Conservation (phyloP, 108 stramenopile genomes). For the Cyclotella choctawhatcheeana region DNA sequence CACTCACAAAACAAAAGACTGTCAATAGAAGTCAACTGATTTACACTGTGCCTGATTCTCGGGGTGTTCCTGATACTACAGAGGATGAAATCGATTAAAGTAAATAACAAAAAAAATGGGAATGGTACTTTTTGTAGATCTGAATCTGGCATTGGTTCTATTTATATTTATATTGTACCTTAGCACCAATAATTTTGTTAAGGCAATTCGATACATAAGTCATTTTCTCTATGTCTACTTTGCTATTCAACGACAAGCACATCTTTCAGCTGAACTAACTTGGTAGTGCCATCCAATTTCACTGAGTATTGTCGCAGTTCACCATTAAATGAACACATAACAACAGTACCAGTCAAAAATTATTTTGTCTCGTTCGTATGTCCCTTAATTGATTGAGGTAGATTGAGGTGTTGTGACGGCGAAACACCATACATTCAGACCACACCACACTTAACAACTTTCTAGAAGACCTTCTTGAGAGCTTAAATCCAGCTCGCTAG, state of each 20-base stretch:
- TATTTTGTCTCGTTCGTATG: no score
- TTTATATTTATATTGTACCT: no score
- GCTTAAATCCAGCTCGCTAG: no score
- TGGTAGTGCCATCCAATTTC: conserved; percentile 10
- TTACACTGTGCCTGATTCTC: conserved; percentile 43
- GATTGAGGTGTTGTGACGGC: no score
- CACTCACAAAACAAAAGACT: conserved; percentile 63
- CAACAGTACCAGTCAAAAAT: conserved; percentile 20
- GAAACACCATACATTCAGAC: no score
- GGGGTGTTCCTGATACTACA: background rate
- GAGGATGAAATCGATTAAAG: background rate
- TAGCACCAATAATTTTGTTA: background rate
- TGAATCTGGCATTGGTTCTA: background rate
- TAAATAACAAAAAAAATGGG: background rate
- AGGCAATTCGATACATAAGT: no score
- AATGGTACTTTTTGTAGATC: no score
- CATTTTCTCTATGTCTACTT: background rate
- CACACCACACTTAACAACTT: no score
- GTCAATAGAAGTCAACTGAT: conserved; percentile 41
- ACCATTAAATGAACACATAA: conserved; percentile 34
- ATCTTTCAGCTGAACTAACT: conserved; percentile 38
- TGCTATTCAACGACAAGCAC: conserved; percentile 16
- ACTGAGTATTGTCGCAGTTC: conserved; percentile 47
- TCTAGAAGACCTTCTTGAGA: no score
- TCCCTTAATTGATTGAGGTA: no score